Conservation (phyloP, 305 asterid genomes). For the Fraxinus paxiana region DNA sequence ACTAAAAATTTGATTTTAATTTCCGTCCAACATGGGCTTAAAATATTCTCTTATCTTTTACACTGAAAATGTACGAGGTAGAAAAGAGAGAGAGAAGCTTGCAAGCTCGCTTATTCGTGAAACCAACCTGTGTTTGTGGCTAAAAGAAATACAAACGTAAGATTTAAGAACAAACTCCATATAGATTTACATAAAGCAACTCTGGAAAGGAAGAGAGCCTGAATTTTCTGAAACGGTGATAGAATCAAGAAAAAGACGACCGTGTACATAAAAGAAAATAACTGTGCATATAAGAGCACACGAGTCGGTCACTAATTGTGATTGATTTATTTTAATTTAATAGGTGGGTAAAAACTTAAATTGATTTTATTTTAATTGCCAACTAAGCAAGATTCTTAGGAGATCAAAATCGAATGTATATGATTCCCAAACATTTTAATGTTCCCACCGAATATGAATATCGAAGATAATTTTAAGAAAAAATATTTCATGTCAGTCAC, state of each 20-base stretch:
- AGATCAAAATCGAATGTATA: not conserved
- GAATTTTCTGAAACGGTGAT: not conserved
- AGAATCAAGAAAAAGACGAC: not conserved
- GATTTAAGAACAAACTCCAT: not conserved
- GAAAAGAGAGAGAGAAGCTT: not conserved
- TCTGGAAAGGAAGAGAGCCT: not conserved
- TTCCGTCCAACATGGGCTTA: too few relatives aligned
- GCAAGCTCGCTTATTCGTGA: not conserved
- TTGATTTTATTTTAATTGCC: not conserved
- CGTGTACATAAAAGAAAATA: too few relatives aligned
- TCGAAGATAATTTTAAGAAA: not conserved
- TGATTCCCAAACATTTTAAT: not conserved
- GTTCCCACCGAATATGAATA: not conserved
- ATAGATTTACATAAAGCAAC: not conserved
- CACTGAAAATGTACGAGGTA: not conserved
- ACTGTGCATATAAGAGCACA: not conserved
- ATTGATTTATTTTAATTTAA: too few relatives aligned
- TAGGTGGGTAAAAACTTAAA: too few relatives aligned
- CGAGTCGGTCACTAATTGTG: not conserved
- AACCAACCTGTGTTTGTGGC: not conserved
- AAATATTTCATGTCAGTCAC: not conserved
- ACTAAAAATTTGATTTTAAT: too few relatives aligned
- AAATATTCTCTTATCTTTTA: too few relatives aligned
- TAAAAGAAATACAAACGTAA: not conserved
- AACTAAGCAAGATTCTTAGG: not conserved